phyloP scores from a whole-genome alignment of 768 basidiomycete genomes.

The Tephrocybe sp. region DNA sequence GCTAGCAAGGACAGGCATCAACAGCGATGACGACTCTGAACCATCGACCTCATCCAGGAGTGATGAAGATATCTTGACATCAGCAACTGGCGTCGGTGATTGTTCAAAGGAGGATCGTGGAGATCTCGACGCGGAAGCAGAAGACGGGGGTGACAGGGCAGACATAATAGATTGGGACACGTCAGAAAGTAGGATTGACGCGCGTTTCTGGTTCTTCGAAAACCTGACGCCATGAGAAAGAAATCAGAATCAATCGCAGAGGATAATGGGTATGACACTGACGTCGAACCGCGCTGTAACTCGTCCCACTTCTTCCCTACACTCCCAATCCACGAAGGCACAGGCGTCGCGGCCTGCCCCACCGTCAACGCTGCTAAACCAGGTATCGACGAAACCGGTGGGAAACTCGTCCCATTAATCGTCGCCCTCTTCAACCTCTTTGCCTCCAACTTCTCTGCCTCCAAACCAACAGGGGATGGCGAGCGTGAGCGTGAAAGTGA shows the following conservation, averaged over 20 bases:
- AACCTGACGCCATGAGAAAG: slow-evolving; percentile 39
- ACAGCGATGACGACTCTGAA: slow-evolving; percentile 21
- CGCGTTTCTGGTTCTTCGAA: slow-evolving; percentile 65
- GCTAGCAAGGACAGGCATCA: slow-evolving; percentile 31
- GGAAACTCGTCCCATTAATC: slow-evolving; percentile 19
- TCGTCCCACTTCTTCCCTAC: slow-evolving; percentile 63
- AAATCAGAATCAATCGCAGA: background rate
- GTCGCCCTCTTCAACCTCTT: slow-evolving; percentile 11
- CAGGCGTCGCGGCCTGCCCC: slow-evolving; percentile 17
- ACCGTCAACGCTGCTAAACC: slow-evolving; percentile 32
- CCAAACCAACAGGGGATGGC: slow-evolving; percentile 3
- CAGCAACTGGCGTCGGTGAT: slow-evolving; percentile 11
- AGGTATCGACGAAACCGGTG: slow-evolving; percentile 36
- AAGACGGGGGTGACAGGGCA: slow-evolving; percentile 32
- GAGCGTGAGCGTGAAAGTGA: slow-evolving; percentile 10
- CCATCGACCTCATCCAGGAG: slow-evolving; percentile 40
- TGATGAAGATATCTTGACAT: slow-evolving; percentile 19
- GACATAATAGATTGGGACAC: slow-evolving; percentile 55
- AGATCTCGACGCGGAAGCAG: slow-evolving; percentile 22
- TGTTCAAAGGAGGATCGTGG: slow-evolving; percentile 18
- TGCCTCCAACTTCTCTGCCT: slow-evolving; percentile 1
- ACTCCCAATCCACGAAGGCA: slow-evolving; percentile 51
- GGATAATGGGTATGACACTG: slow-evolving; percentile 25
- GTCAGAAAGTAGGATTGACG: slow-evolving; percentile 62
- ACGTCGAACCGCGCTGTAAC: slow-evolving; percentile 53